phyloP scores from a whole-genome alignment of 306 rosid genomes.

The Vicia sativa region DNA sequence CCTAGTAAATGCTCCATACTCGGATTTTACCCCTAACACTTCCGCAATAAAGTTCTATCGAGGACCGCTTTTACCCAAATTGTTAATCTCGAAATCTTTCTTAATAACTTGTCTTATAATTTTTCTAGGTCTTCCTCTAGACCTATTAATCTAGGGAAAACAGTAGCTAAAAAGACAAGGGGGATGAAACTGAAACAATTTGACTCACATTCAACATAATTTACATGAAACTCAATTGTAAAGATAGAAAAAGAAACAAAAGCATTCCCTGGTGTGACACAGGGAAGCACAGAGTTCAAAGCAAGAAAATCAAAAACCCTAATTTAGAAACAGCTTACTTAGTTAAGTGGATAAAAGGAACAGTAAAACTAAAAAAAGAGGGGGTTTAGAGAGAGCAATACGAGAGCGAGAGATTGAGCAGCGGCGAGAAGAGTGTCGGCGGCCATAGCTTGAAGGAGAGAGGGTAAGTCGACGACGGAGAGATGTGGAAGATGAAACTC shows the following conservation, averaged over 20 bases:
- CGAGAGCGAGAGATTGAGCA: conserved; percentile 56
- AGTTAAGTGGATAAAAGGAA: not conserved
- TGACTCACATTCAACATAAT: conserved; percentile 1
- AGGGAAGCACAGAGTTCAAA: not conserved
- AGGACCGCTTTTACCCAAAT: too few relatives aligned
- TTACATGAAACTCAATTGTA: conserved; percentile 29
- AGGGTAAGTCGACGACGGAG: conserved; percentile 41
- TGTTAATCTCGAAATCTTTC: too few relatives aligned
- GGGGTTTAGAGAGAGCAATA: conserved; percentile 31
- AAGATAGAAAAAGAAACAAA: not conserved
- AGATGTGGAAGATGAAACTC: conserved; percentile 50
- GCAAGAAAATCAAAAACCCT: conserved; percentile 26
- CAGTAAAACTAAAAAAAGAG: not conserved
- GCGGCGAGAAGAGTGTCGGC: conserved; percentile 54
- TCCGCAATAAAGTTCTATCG: too few relatives aligned
- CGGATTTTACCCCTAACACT: too few relatives aligned
- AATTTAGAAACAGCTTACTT: not conserved
- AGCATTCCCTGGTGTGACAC: too few relatives aligned
- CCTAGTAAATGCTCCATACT: too few relatives aligned
- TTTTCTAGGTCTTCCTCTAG: too few relatives aligned
- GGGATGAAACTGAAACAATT: not conserved
- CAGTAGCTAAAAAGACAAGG: too few relatives aligned
- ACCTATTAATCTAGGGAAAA: too few relatives aligned
- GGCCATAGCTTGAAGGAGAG: conserved; percentile 45
- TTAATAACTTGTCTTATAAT: too few relatives aligned